Evolutionary conservation across 31 red algal species (phyloP), one percentile per base, ranked within the genome.

Genomic region (Odonthalia washingtoniensis): DNA sequence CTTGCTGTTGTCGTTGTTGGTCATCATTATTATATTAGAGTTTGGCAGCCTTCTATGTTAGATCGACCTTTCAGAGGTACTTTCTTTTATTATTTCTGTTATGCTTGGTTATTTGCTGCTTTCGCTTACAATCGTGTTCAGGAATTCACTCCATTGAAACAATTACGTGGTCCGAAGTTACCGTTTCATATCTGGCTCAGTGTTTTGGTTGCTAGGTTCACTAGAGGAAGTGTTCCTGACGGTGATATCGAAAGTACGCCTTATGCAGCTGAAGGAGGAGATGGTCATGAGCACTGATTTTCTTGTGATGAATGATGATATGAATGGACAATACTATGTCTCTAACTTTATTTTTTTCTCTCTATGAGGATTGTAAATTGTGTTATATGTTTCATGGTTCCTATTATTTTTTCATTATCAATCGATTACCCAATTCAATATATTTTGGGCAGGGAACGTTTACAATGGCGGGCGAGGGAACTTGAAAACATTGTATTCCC

Each of bases 1-100:
- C 72, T 96, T 40, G 87, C 72, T 16, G 89, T 92, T 49, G 86
- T 96, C 63, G 90, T 96, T 14, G 87, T 92, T 0, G 94, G 94
- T 44, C 87, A 96, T 74, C 94, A 96, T 73, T 96, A 91, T 40
- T 96, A 92, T 49, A 81, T 96, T 14, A 73, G 89, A n/a, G 84
- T 96, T 36, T 96, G 88, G 83, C 88, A 84, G 14, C 94, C 94
- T 41, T 80, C 86, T 5, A 88, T 96, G 24, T 68, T 91, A 24
- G 94, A 93, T 78, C 76, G 64, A 44, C 84, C 84, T 37, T 87
- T 91, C 72, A 82, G 84, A 4, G 88, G 88, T 32, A 90, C 87
- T 5, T 89, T 83, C 42, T 87, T 95, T 49, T 95, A 87, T 65
- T 95, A 95, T 78, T 90, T 91, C 24, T 90, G 93, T 74, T 95